phyloP scores from a whole-genome alignment of 139 green algal genomes.

The Tetraselmis chui region DNA sequence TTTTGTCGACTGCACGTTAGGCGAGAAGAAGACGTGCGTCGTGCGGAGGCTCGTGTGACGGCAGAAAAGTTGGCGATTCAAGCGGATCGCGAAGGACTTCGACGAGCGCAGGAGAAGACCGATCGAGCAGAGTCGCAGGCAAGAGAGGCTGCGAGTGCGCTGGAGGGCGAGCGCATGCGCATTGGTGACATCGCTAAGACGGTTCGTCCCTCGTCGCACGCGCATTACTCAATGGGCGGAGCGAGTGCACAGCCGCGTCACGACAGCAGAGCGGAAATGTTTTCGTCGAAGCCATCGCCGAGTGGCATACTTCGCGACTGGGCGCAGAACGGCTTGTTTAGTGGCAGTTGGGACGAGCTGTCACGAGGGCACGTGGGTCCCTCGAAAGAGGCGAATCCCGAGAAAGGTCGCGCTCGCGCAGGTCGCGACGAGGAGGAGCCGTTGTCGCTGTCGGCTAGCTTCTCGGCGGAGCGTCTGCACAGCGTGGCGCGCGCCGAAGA shows the following conservation, averaged over 20 bases:
- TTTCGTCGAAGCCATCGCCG: background rate
- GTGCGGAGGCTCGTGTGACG: background rate
- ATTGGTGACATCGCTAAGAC: background rate
- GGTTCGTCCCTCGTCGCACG: background rate
- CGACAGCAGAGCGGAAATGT: too few species aligned
- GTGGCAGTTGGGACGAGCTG: background rate
- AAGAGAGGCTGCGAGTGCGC: background rate
- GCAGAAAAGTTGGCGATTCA: conserved; percentile 9
- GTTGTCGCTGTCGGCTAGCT: background rate
- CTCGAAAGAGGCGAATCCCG: too few species aligned
- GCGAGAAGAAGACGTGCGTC: conserved; percentile 6
- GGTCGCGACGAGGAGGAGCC: background rate
- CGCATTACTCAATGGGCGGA: background rate
- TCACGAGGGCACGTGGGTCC: background rate
- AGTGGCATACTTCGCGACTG: background rate
- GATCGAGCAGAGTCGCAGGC: background rate
- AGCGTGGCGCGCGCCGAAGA: background rate
- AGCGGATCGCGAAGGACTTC: background rate
- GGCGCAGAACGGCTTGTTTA: background rate
- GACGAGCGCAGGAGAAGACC: background rate
- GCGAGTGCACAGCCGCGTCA: too few species aligned
- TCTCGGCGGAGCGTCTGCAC: background rate
- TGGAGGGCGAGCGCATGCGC: background rate
- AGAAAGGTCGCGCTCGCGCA: background rate
- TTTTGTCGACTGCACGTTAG: too few species aligned